These are phyloP conservation scores for Sordariomycetes sp. DNA, from an alignment of 2,329 filamentous ascomycete species.

Conservation along the genomic window DNA sequence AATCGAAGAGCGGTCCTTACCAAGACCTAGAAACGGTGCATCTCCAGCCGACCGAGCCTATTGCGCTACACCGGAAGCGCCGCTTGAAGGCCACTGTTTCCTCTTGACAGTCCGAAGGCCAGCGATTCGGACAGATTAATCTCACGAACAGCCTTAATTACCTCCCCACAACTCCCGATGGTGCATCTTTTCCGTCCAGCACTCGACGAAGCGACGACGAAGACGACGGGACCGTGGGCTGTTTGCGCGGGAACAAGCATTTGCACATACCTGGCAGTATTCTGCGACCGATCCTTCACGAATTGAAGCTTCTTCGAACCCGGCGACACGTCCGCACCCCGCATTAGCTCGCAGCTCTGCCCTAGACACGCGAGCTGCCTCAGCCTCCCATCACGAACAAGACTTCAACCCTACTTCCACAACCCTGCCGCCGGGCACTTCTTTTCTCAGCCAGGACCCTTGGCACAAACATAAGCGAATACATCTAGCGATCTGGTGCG, in stretches of 20 bases:
- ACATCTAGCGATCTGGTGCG: conserved; percentile 22
- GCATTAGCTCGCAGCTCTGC: not conserved
- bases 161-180: not conserved
- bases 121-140: not conserved
- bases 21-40: not conserved
- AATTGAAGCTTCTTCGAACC: not conserved
- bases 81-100: not conserved
- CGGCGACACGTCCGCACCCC: not conserved
- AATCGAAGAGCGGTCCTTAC: not conserved
- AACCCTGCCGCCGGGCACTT: not conserved
- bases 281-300: not conserved
- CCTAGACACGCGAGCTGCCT: not conserved
- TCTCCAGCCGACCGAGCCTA: not conserved
- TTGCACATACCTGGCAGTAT: not conserved
- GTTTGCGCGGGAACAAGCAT: not conserved
- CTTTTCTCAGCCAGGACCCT: not conserved
- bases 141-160: not conserved
- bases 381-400: not conserved
- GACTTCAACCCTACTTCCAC: not conserved
- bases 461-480: not conserved
- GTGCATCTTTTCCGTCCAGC: not conserved
- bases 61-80: not conserved
- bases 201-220: not conserved
- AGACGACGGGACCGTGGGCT: not conserved
- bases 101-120: not conserved